A percentile compares a stretch with the other conserved stretches of the same genome.
Conservation (phyloP, 257 asterid species). For the Petunia secreta region DNA sequence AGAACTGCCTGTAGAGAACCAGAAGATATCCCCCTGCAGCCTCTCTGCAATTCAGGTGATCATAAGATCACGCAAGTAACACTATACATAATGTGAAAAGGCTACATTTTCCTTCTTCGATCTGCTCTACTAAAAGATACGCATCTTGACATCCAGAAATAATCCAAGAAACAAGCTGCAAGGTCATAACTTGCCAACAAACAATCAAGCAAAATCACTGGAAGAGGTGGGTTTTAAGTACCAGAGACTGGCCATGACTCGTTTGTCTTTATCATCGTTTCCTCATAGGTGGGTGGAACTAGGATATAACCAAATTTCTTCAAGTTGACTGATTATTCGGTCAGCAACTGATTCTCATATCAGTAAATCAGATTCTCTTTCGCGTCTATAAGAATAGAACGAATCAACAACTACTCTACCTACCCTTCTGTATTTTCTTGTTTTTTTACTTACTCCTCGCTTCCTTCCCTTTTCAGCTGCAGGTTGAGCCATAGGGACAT, state of each 20-base stretch:
- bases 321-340: background rate
- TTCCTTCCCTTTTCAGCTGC: constrained; percentile 44
- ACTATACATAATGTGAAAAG: background rate
- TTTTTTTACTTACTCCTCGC: constrained; percentile 51
- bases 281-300: background rate
- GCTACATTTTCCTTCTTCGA: background rate
- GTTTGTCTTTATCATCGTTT: background rate
- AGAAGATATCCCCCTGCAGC: background rate
- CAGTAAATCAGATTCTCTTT: constrained; percentile 55
- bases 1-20: background rate
- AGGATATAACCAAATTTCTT: constrained; percentile 5
- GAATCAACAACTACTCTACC: constrained; percentile 55
- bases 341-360: constrained; percentile 32
- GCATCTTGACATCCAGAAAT: background rate
- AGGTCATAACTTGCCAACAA: background rate
- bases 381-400: constrained; percentile 56
- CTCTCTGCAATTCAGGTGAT: background rate
- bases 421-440: constrained; percentile 56
- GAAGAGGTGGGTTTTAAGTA: background rate
- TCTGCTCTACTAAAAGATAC: background rate
- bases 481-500: constrained; percentile 48
- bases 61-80: background rate
- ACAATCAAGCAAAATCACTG: background rate
- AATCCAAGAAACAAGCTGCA: background rate
- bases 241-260: background rate